Percentiles rank a stretch among this genome's conserved stretches.
phyloP scores from a whole-genome alignment of 768 basidiomycete species.

The Phlegmacium glaucopus region DNA sequence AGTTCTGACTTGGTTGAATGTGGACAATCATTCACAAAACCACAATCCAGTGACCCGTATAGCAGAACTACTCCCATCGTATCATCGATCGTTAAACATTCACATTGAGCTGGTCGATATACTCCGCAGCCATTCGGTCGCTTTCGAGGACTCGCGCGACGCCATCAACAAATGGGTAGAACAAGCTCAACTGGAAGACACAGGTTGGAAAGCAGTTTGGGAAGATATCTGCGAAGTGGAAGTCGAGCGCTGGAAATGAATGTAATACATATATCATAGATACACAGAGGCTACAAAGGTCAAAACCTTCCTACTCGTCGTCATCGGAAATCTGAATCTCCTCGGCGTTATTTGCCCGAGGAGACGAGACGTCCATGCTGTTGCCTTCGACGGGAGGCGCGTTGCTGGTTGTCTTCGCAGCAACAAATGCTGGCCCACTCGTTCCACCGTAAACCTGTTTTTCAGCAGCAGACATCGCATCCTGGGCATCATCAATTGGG shows the following conservation, averaged over 20 bases:
- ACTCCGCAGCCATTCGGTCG: conserved; percentile 60
- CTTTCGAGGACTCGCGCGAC: conserved; percentile 67
- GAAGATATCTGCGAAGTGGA: conserved; percentile 78
- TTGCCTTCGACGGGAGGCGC: conserved; percentile 30
- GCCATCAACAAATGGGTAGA: conserved; percentile 65
- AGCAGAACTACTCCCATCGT: conserved; percentile 54
- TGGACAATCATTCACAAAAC: neutral
- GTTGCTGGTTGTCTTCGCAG: conserved; percentile 57
- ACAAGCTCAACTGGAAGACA: conserved; percentile 64
- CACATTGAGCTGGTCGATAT: conserved; percentile 53
- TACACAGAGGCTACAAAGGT: conserved; percentile 11
- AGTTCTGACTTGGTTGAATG: conserved; percentile 10
- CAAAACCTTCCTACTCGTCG: conserved; percentile 46
- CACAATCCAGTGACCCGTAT: conserved; percentile 41
- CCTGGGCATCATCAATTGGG: conserved; percentile 45
- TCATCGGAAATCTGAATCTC: conserved; percentile 91
- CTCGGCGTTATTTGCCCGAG: conserved; percentile 55
- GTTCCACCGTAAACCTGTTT: conserved; percentile 48
- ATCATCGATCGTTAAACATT: conserved; percentile 61
- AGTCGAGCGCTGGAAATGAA: conserved; percentile 59
- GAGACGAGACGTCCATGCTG: conserved; percentile 24
- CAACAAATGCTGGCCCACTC: conserved; percentile 73
- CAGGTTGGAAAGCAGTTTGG: conserved; percentile 70
- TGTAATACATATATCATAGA: conserved; percentile 10
- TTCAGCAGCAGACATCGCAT: conserved; percentile 89